phyloP scores from a whole-genome alignment of 352 stramenopile species.

The Phytophthora boehmeriae region DNA sequence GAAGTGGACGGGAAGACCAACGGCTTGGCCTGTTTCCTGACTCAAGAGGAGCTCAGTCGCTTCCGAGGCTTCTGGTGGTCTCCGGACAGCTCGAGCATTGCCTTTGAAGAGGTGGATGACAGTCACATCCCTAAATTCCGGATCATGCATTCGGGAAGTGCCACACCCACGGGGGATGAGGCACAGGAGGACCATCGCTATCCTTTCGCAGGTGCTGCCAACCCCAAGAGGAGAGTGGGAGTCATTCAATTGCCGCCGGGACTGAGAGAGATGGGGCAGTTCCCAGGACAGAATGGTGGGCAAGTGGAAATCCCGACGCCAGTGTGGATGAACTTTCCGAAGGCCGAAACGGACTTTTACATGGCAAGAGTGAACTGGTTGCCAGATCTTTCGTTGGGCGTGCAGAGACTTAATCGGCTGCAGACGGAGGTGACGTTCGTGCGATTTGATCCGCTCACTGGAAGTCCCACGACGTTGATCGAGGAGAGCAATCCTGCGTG shows the following conservation, averaged over 20 bases:
- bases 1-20: constrained; percentile 82
- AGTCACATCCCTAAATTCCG: constrained; percentile 92
- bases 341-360: constrained; percentile 82
- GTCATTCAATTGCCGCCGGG: constrained; percentile 45
- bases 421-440: constrained; percentile 77
- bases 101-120: constrained; percentile 95
- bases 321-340: constrained; percentile 80
- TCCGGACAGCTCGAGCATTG: constrained; percentile 82
- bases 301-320: constrained; percentile 38
- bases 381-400: constrained; percentile 91
- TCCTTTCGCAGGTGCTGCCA: constrained; percentile 94
- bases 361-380: constrained; percentile 95
- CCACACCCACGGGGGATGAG: constrained; percentile 49
- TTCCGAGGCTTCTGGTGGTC: constrained; percentile 98
- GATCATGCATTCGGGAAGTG: constrained; percentile 94
- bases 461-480: constrained; percentile 76
- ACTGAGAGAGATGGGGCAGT: constrained; percentile 10
- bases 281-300: not conserved
- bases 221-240: constrained; percentile 90
- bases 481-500: constrained; percentile 92
- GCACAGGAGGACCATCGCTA: constrained; percentile 88
- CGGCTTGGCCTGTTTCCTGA: constrained; percentile 97
- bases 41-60: constrained; percentile 97
- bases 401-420: constrained; percentile 88
- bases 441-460: constrained; percentile 81